A percentile compares a stretch with the other conserved stretches of the same genome.
Conservation (phyloP, 345 rosid genomes). For the Erysimum cheiranthoides region DNA sequence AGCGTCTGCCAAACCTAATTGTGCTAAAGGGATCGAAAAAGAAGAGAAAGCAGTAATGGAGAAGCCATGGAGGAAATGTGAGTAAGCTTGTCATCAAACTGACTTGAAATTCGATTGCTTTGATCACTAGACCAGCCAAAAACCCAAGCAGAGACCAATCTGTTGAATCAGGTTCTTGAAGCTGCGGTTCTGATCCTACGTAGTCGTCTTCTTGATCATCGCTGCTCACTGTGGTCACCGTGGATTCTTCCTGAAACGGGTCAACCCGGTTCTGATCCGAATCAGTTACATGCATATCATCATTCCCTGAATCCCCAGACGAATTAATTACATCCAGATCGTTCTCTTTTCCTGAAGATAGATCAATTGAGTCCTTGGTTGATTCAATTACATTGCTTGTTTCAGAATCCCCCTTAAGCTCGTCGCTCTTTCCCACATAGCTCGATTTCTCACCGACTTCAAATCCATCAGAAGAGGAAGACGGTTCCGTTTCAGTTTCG, state of each 20-base stretch:
- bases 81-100: slow-evolving; percentile 55
- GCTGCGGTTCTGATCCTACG: slow-evolving; percentile 3
- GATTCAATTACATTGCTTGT: slow-evolving; percentile 22
- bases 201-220: slow-evolving; percentile 29
- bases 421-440: slow-evolving; percentile 34
- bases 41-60: slow-evolving; percentile 52
- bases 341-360: background rate
- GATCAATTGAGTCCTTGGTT: slow-evolving; percentile 9
- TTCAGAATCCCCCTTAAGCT: slow-evolving; percentile 37
- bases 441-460: slow-evolving; percentile 13
- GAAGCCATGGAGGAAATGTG: slow-evolving; percentile 53
- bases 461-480: slow-evolving; percentile 26
- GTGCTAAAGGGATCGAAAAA: slow-evolving; percentile 65
- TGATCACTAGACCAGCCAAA: slow-evolving; percentile 58
- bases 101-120: slow-evolving; percentile 72
- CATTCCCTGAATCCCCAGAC: slow-evolving; percentile 39
- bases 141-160: slow-evolving; percentile 50
- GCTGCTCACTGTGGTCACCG: slow-evolving; percentile 36
- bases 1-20: slow-evolving; percentile 48
- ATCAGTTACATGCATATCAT: slow-evolving; percentile 39
- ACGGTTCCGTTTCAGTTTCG: slow-evolving; percentile 10
- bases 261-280: slow-evolving; percentile 34
- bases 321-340: slow-evolving; percentile 5
- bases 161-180: slow-evolving; percentile 38
- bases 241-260: slow-evolving; percentile 42